phyloP scores from a whole-genome alignment of 2,329 filamentous ascomycete species.

The Aspergillus thermomutatus region DNA sequence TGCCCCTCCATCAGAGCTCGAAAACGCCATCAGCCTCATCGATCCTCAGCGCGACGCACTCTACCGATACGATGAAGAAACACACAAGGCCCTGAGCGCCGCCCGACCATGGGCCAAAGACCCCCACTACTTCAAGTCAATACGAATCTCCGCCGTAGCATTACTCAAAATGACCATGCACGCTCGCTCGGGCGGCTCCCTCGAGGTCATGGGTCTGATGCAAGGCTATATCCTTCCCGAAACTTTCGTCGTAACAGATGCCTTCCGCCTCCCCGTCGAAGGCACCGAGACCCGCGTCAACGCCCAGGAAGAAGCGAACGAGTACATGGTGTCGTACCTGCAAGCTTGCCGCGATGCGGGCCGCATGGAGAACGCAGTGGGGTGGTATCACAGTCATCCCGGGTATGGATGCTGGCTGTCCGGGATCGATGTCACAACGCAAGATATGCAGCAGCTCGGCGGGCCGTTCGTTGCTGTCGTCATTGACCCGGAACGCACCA shows the following conservation, averaged over 20 bases:
- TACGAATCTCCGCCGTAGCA: conserved; percentile 89
- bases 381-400: conserved; percentile 97
- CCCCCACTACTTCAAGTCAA: conserved; percentile 84
- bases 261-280: conserved; percentile 89
- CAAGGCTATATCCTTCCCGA: conserved; percentile 86
- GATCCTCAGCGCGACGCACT: conserved; percentile 87
- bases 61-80: conserved; percentile 72
- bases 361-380: conserved; percentile 85
- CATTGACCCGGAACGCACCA: conserved; percentile 92
- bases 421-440: conserved; percentile 90
- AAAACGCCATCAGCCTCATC: conserved; percentile 79
- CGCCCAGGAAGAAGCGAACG: conserved; percentile 90
- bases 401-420: conserved; percentile 98
- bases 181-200: conserved; percentile 83
- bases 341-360: conserved; percentile 70
- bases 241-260: conserved; percentile 85
- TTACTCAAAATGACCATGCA: conserved; percentile 99
- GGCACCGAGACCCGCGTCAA: conserved; percentile 98
- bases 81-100: conserved; percentile 64
- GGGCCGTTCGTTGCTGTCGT: conserved; percentile 96
- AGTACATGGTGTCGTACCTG: conserved; percentile 90
- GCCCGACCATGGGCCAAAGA: conserved; percentile 73
- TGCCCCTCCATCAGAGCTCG: conserved; percentile 63
- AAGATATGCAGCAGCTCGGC: conserved; percentile 81
- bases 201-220: conserved; percentile 99